phyloP scores from a whole-genome alignment of 2,329 filamentous ascomycete species.

The Hansfordia pulvinata region DNA sequence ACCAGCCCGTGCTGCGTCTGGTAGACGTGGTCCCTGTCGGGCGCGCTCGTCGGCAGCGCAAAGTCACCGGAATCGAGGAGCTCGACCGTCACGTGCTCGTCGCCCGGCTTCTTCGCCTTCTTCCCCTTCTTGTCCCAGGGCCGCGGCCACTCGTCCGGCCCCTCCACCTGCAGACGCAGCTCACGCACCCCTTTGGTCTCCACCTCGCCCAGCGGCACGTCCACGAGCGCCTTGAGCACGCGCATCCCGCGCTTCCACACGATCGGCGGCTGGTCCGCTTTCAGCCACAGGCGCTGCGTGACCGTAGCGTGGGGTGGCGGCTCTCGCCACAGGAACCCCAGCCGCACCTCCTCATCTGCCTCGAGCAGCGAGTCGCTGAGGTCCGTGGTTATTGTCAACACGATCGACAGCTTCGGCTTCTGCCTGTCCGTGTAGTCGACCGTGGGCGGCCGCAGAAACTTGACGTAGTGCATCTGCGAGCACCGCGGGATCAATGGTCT shows the following conservation, averaged over 20 bases:
- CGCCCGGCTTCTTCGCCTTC: no score
- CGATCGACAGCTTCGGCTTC: conserved; percentile 17
- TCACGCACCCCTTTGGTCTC: conserved; percentile 8
- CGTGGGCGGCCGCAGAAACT: conserved; percentile 33
- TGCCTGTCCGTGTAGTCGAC: conserved; percentile 12
- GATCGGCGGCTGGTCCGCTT: conserved; percentile 14
- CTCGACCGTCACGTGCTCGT: no score
- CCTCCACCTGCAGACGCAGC: no score
- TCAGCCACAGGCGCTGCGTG: conserved; percentile 8
- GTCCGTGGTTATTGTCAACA: conserved; percentile 43
- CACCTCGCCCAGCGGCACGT: conserved; percentile 3
- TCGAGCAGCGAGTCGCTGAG: conserved; percentile 39
- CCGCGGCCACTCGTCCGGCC: no score
- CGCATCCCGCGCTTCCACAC: conserved; percentile 22
- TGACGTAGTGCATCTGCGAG: conserved; percentile 40
- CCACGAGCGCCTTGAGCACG: conserved; percentile 19
- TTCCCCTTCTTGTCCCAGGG: no score
- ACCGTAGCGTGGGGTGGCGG: no score
- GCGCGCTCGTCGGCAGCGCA: no score
- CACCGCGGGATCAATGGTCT: conserved; percentile 10
- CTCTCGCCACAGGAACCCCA: conserved; percentile 18
- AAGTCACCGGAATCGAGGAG: no score
- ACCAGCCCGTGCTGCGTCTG: background rate
- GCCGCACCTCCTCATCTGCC: conserved; percentile 27
- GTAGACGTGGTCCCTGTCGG: background rate